Conservation (phyloP, 441 rosid genomes). For the Theobroma grandiflorum region DNA sequence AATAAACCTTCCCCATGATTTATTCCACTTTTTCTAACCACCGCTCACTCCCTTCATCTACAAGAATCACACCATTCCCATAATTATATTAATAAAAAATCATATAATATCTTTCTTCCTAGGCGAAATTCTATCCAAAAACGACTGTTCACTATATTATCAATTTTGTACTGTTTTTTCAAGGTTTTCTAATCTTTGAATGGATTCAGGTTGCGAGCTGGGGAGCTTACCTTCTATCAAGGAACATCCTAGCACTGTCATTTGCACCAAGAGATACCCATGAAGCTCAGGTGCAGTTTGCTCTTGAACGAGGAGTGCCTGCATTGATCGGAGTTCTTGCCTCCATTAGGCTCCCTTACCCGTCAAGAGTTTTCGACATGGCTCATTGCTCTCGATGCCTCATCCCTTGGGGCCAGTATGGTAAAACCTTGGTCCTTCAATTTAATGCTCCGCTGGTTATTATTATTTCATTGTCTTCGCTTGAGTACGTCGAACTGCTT, state of each 20-base stretch:
- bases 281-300: slow-evolving; percentile 79
- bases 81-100: too few relatives aligned
- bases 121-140: too few relatives aligned
- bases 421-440: slow-evolving; percentile 29
- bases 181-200: neutral
- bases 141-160: too few relatives aligned
- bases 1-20: neutral
- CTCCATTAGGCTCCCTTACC: slow-evolving; percentile 72
- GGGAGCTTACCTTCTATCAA: slow-evolving; percentile 73
- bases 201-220: slow-evolving; percentile 67
- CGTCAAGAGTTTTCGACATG: slow-evolving; percentile 73
- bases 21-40: neutral
- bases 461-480: neutral
- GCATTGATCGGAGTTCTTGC: slow-evolving; percentile 75
- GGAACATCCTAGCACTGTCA: slow-evolving; percentile 63
- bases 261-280: slow-evolving; percentile 80
- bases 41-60: slow-evolving; percentile 9
- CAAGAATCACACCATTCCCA: neutral
- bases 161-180: too few relatives aligned
- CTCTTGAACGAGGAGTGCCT: slow-evolving; percentile 77
- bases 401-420: slow-evolving; percentile 68
- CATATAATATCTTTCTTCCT: too few relatives aligned
- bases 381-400: slow-evolving; percentile 86
- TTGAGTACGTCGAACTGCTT: neutral
- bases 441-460: neutral